Conservation (phyloP, 2,329 filamentous ascomycete species). For the Trichoderma sp. region DNA sequence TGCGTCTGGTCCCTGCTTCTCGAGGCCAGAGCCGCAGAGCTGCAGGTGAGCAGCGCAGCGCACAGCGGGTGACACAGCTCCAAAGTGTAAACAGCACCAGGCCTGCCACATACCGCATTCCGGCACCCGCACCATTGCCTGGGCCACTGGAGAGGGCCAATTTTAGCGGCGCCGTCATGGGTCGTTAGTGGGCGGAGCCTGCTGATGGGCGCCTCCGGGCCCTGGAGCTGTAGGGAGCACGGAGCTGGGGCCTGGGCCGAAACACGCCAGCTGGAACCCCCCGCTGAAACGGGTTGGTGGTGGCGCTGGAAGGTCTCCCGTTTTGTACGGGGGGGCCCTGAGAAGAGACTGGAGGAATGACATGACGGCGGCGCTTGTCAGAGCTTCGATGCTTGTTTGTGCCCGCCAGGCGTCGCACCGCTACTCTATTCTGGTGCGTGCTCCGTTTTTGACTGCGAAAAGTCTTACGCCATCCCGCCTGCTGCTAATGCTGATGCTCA, state of each 20-base stretch:
- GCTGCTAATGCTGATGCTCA: constrained; percentile 1
- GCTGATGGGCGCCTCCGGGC: constrained; percentile 13
- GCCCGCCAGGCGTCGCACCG: neutral
- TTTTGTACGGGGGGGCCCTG: constrained; percentile 19
- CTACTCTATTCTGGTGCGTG: neutral
- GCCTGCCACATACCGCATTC: constrained; percentile 1
- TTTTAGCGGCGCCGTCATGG: constrained; percentile 26
- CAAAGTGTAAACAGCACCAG: constrained; percentile 9
- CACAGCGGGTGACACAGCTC: neutral
- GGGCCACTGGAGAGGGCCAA: constrained; percentile 4
- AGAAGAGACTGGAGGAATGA: neutral
- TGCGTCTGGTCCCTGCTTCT: constrained; percentile 23
- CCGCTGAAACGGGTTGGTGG: constrained; percentile 23
- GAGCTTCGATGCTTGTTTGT: neutral
- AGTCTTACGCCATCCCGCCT: constrained; percentile 11
- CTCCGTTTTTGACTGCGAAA: neutral
- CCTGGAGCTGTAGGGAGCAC: neutral
- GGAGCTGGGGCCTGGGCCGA: constrained; percentile 22
- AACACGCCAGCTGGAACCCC: constrained; percentile 25
- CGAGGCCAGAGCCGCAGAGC: constrained; percentile 9
- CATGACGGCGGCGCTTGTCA: constrained; percentile 15
- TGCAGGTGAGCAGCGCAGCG: neutral
- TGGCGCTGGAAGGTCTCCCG: constrained; percentile 8
- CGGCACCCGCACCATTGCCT: neutral
- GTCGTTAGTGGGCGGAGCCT: constrained; percentile 23